Base-by-base conservation (phyloP, 345 rosid species). In the Zanthoxylum bungeanum region DNA sequence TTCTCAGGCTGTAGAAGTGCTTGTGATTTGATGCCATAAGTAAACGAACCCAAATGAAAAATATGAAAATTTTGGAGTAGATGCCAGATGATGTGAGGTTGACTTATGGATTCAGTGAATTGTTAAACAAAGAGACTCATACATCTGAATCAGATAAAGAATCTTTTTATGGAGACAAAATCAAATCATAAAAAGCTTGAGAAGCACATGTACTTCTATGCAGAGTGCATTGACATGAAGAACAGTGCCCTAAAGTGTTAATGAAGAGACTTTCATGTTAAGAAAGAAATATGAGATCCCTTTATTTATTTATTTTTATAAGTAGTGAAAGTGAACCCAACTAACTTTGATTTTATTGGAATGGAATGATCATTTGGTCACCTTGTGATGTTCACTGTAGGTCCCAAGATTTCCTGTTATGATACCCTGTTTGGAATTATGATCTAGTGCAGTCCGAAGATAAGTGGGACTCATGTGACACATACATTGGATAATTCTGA, bases 11-110 rank as follows among this genome's bases (percentile, higher is more conserved):
- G 24, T 73, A 25, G 42, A 37, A 36, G 30, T 46, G 49, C 47
- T 11, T 7, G 16, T 50, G 30, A 40, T 51, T 47, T 67, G 74
- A 28, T 63, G 80, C 85, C 85, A 82, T 79, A 10, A 57, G 62
- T 60, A 49, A 69, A 69, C 27, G 28, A 69, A 9, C 53, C 42
- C 55, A 57, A 19, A 69, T n/a, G 73, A 69, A n/a, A n/a, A n/a
- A n/a, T n/a, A n/a, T n/a, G n/a, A n/a, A 21, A 42, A 24, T 27
- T 40, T 55, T 55, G 37, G 46, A 68, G 57, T 4, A 40, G 34
- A 40, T 52, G 59, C 21, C n/a, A 52, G 60, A 30, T 30, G 57
- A 65, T 33, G 3, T 11, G 70, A 66, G 33, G 8, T 69, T 69
- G 72, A 69, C 64, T 69, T 60, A 44, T 11, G 49, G 34, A 52